These are phyloP conservation scores for Eucalyptus decipiens DNA, from an alignment of 345 rosid species.

Conservation along the genomic window DNA sequence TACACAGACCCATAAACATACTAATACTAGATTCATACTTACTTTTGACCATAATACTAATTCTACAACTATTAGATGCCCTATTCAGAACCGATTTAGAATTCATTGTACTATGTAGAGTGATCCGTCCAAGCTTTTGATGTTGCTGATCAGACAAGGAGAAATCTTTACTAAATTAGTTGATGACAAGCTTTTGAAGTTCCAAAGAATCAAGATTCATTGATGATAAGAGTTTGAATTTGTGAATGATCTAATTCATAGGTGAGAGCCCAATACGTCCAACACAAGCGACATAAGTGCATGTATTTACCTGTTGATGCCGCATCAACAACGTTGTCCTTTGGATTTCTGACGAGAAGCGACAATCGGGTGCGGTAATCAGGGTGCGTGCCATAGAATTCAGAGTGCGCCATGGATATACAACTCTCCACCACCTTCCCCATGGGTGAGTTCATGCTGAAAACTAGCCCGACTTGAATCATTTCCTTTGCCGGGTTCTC, in stretches of 20 bases:
- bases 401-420: not conserved
- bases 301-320: not conserved
- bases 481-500: not conserved
- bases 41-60: not conserved
- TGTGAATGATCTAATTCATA: not conserved
- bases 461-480: not conserved
- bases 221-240: not conserved
- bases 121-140: not conserved
- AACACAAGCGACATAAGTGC: not conserved
- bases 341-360: not conserved
- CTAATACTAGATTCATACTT: not conserved
- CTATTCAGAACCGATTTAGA: not conserved
- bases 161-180: not conserved
- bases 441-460: not conserved
- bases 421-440: not conserved
- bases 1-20: not conserved
- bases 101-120: not conserved
- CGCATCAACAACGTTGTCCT: not conserved
- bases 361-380: not conserved
- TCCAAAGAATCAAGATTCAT: not conserved
- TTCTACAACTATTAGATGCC: not conserved
- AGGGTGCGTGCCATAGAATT: constrained; percentile 2
- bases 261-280: not conserved
- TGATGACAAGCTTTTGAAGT: not conserved
- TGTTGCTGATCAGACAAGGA: not conserved